Evolutionary conservation across 2,329 filamentous ascomycete genomes (phyloP).

Genomic region (Trichoderma atrobrunneum): DNA sequence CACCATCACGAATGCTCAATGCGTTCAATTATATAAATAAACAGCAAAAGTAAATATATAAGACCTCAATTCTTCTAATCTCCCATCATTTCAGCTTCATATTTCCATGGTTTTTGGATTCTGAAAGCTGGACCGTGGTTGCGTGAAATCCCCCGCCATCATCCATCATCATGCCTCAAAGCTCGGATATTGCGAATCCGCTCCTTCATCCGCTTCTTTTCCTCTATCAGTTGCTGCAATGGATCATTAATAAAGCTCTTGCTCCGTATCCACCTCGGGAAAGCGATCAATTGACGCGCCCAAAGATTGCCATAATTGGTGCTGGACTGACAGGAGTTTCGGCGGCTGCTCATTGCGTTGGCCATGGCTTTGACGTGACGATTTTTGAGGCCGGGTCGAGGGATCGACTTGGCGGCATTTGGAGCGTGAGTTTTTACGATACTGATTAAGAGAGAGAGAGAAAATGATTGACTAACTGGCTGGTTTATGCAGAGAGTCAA

Average conservation of each 20-base stretch:
- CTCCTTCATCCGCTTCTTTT: slow-evolving; percentile 56
- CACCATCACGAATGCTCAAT: slow-evolving; percentile 21
- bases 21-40: no score
- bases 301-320: slow-evolving; percentile 67
- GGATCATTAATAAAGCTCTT: slow-evolving; percentile 60
- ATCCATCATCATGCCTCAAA: slow-evolving; percentile 3
- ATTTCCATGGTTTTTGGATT: background rate
- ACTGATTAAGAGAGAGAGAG: no score
- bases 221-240: slow-evolving; percentile 64
- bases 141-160: background rate
- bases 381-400: slow-evolving; percentile 72
- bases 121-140: background rate
- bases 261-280: slow-evolving; percentile 67
- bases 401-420: slow-evolving; percentile 72
- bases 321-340: slow-evolving; percentile 73
- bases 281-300: slow-evolving; percentile 53
- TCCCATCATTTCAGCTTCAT: background rate
- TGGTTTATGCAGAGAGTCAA: slow-evolving; percentile 62
- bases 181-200: slow-evolving; percentile 33
- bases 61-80: background rate
- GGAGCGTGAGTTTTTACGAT: slow-evolving; percentile 57
- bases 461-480: background rate
- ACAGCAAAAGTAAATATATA: background rate
- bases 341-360: slow-evolving; percentile 76
- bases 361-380: slow-evolving; percentile 78